These are phyloP conservation scores for Pueraria montana DNA, from an alignment of 306 rosid genomes.

Conservation along the genomic window DNA sequence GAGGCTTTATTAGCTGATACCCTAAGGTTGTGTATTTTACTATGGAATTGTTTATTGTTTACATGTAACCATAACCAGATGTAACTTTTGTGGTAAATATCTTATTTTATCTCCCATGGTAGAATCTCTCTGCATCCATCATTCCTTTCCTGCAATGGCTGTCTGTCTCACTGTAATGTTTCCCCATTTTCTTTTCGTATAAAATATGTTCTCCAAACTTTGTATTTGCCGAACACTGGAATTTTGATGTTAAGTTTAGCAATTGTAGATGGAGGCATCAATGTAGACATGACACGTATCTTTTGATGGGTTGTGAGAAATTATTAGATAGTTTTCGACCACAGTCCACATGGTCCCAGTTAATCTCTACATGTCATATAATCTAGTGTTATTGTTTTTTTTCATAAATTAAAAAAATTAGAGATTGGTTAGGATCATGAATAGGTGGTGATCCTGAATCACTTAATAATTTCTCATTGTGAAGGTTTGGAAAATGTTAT, in stretches of 20 bases:
- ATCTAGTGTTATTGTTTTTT: too few relatives aligned
- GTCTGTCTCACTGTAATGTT: not conserved
- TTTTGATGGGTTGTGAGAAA: not conserved
- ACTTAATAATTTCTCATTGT: too few relatives aligned
- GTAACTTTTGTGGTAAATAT: constrained; percentile 12
- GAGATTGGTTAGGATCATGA: too few relatives aligned
- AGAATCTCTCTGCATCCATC: constrained; percentile 19
- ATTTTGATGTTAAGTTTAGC: constrained; percentile 17
- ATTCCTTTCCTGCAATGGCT: not conserved
- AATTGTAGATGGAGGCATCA: not conserved
- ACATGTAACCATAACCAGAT: too few relatives aligned
- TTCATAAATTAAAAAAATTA: too few relatives aligned
- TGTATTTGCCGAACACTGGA: not conserved
- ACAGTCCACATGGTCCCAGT: too few relatives aligned
- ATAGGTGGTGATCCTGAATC: too few relatives aligned
- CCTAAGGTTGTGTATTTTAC: constrained; percentile 4
- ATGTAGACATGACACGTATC: not conserved
- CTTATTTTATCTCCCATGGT: not conserved
- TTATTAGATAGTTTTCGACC: too few relatives aligned
- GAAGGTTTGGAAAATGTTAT: too few relatives aligned
- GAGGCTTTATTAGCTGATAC: constrained; percentile 36
- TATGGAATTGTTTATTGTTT: not conserved
- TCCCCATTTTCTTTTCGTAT: not conserved
- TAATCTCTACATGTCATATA: too few relatives aligned
- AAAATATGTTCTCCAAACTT: constrained; percentile 5